phyloP scores from a whole-genome alignment of 495 filamentous ascomycete species.

The Neurospora tetrasperma region DNA sequence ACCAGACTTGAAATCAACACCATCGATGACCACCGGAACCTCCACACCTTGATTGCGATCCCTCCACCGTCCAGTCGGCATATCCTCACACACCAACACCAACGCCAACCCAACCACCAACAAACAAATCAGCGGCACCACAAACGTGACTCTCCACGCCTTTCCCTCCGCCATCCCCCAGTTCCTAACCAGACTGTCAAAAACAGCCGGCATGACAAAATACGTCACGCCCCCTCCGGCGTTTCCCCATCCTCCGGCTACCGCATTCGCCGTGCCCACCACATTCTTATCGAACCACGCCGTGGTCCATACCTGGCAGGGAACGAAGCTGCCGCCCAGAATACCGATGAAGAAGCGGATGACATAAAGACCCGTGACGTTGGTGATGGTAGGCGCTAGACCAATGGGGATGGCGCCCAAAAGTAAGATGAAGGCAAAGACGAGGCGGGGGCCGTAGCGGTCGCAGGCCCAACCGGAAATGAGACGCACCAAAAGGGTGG shows the following conservation, averaged over 20 bases:
- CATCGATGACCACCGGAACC: background rate
- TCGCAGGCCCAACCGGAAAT: constrained; percentile 78
- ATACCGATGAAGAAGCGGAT: constrained; percentile 92
- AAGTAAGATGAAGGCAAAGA: constrained; percentile 68
- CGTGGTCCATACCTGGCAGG: constrained; percentile 93
- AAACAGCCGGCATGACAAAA: constrained; percentile 92
- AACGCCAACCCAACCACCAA: constrained; percentile 53
- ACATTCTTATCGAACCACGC: constrained; percentile 95
- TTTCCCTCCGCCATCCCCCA: constrained; percentile 48
- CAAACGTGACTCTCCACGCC: constrained; percentile 77
- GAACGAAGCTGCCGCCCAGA: constrained; percentile 81
- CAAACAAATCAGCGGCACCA: constrained; percentile 76
- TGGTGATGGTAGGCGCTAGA: constrained; percentile 66
- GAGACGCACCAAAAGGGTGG: constrained; percentile 77
- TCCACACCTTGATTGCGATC: constrained; percentile 39
- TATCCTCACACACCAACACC: constrained; percentile 71
- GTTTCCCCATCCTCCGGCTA: constrained; percentile 82
- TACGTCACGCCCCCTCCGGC: constrained; percentile 80
- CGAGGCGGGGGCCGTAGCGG: constrained; percentile 67
- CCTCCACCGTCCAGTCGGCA: constrained; percentile 73
- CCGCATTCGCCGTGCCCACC: constrained; percentile 80
- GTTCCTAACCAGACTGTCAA: constrained; percentile 60
- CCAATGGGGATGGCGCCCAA: constrained; percentile 73
- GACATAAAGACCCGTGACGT: constrained; percentile 58
- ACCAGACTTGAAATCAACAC: background rate